These are phyloP conservation scores for Monosporozyma unispora DNA, from an alignment of 805 yeast species.

Conservation along the genomic window DNA sequence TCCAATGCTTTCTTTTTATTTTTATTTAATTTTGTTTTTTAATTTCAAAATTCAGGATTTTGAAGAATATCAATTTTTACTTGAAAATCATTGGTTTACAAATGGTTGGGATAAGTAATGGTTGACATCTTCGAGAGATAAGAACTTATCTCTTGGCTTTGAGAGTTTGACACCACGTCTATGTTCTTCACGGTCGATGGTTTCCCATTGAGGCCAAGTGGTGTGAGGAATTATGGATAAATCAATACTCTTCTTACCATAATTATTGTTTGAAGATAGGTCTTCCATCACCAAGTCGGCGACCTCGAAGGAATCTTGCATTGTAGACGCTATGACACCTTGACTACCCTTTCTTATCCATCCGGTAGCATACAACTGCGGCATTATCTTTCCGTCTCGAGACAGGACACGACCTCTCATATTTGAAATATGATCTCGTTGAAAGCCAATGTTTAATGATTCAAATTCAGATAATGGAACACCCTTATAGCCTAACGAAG, in stretches of 20 bases:
- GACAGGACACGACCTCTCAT: constrained; percentile 37
- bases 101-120: not conserved
- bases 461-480: constrained; percentile 50
- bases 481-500: constrained; percentile 80
- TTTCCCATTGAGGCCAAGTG: constrained; percentile 27
- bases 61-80: not conserved
- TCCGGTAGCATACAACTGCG: constrained; percentile 71
- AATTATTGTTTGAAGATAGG: constrained; percentile 24
- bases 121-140: constrained; percentile 1
- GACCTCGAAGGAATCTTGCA: constrained; percentile 72
- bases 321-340: constrained; percentile 87
- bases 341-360: constrained; percentile 84
- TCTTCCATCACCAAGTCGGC: constrained; percentile 60
- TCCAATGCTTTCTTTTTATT: not conserved
- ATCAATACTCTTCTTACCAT: constrained; percentile 2
- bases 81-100: constrained; percentile 2
- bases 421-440: constrained; percentile 41
- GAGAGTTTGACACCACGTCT: constrained; percentile 10
- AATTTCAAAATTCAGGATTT: no score
- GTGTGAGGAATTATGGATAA: constrained; percentile 12
- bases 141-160: constrained; percentile 6
- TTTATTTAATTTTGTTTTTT: no score
- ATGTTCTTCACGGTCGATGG: constrained; percentile 19
- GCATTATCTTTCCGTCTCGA: constrained; percentile 15
- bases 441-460: constrained; percentile 42